These are phyloP conservation scores for Tuber aestivum DNA, from an alignment of 495 filamentous ascomycete species.

Conservation along the genomic window DNA sequence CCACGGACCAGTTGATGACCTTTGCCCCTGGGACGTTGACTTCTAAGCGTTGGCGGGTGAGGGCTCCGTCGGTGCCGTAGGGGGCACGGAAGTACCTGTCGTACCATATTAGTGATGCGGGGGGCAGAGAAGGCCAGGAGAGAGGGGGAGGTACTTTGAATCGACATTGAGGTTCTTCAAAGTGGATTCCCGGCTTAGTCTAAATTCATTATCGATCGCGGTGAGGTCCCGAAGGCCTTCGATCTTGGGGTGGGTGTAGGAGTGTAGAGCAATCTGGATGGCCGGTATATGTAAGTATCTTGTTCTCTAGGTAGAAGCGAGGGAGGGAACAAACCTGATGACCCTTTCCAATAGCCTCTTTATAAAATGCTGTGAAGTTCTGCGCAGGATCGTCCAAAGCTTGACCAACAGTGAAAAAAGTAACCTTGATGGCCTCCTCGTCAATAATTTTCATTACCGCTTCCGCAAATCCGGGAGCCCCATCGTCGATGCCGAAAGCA, in stretches of 20 bases:
- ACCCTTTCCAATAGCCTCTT: constrained; percentile 55
- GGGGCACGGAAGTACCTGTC: constrained; percentile 68
- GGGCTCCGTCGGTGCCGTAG: constrained; percentile 67
- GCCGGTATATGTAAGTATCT: background rate
- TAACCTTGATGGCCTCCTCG: constrained; percentile 59
- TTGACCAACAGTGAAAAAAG: constrained; percentile 70
- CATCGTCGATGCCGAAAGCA: constrained; percentile 78
- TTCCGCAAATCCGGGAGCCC: constrained; percentile 56
- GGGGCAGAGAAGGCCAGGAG: background rate
- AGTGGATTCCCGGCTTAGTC: constrained; percentile 45
- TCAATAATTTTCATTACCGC: constrained; percentile 60
- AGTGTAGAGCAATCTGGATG: constrained; percentile 62
- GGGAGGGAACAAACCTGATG: constrained; percentile 52
- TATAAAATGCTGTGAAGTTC: constrained; percentile 57
- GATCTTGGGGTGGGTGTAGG: constrained; percentile 67
- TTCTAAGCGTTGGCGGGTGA: constrained; percentile 61
- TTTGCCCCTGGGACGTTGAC: constrained; percentile 47
- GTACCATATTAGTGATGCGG: constrained; percentile 6
- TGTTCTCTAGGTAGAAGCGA: background rate
- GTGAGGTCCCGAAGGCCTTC: constrained; percentile 55
- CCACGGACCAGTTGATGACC: constrained; percentile 65
- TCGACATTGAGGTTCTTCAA: constrained; percentile 11
- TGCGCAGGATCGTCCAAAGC: constrained; percentile 55
- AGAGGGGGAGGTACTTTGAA: constrained; percentile 13
- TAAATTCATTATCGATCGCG: constrained; percentile 63